Conservation (phyloP, 1,284 basidiomycete genomes). For the Serendipita sp. region DNA sequence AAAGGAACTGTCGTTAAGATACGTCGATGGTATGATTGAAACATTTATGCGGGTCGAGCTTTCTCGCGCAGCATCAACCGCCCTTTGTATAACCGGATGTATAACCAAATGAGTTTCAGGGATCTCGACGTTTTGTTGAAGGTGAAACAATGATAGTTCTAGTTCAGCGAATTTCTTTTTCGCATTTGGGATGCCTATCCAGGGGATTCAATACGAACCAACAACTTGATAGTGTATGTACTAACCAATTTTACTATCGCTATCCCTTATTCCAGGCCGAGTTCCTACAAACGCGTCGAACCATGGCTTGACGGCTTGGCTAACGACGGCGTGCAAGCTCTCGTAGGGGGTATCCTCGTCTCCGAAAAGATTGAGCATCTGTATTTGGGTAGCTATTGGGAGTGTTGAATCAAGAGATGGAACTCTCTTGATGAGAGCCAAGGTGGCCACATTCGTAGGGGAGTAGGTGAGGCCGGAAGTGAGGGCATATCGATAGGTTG, state of each 20-base stretch:
- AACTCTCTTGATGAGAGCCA: constrained; percentile 89
- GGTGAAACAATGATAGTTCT: constrained; percentile 86
- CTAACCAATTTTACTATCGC: constrained; percentile 74
- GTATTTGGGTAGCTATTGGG: constrained; percentile 75
- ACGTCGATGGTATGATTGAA: constrained; percentile 57
- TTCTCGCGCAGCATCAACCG: constrained; percentile 63
- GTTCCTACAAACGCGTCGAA: constrained; percentile 91
- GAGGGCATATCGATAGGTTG: constrained; percentile 54
- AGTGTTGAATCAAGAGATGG: constrained; percentile 66
- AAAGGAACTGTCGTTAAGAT: constrained; percentile 79
- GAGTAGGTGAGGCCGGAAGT: constrained; percentile 69
- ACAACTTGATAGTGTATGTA: constrained; percentile 7
- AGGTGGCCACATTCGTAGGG: constrained; percentile 65
- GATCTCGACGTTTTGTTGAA: constrained; percentile 98
- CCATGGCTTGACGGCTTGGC: constrained; percentile 92
- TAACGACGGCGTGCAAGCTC: constrained; percentile 90
- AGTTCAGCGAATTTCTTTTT: constrained; percentile 99
- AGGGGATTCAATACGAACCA: not conserved
- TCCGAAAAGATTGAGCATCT: constrained; percentile 86
- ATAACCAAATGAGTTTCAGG: constrained; percentile 90
- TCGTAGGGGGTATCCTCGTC: constrained; percentile 89
- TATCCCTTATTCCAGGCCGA: constrained; percentile 61
- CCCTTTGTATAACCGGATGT: constrained; percentile 78
- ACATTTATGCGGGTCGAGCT: constrained; percentile 52
- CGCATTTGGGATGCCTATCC: constrained; percentile 82